Evolutionary conservation across 805 yeast species (phyloP).

Genomic region (Metschnikowia noctiluminum): DNA sequence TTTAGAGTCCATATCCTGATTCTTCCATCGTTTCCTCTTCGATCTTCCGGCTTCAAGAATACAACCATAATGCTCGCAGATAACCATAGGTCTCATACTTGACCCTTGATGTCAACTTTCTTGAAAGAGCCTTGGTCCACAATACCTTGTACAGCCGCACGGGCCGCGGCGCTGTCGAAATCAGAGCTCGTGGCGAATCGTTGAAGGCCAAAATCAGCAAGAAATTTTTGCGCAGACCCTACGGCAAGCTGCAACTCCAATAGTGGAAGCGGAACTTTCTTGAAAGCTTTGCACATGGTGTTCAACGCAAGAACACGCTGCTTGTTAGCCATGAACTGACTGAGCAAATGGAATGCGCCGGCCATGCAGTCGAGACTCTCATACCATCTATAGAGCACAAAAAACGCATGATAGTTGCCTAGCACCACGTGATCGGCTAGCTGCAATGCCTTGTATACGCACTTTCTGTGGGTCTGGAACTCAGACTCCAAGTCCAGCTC

Average conservation of each 20-base stretch:
- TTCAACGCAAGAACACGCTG: slow-evolving; percentile 16
- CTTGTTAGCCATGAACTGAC: slow-evolving; percentile 16
- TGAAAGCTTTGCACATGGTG: slow-evolving; percentile 19
- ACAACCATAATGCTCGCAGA: too few species aligned
- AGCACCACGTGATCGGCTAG: slow-evolving; percentile 7
- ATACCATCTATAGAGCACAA: slow-evolving; percentile 20
- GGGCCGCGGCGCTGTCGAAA: slow-evolving; percentile 32
- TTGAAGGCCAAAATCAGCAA: slow-evolving; percentile 32
- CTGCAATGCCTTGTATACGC: slow-evolving; percentile 14
- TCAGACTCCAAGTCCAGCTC: not conserved
- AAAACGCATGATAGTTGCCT: slow-evolving; percentile 32
- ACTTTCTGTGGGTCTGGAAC: slow-evolving; percentile 1
- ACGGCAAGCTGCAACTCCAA: slow-evolving; percentile 10
- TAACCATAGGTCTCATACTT: slow-evolving; percentile 37
- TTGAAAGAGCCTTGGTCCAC: slow-evolving; percentile 39
- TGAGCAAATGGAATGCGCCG: slow-evolving; percentile 15
- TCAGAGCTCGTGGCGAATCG: slow-evolving; percentile 21
- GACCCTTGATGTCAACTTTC: slow-evolving; percentile 89
- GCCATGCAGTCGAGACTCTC: slow-evolving; percentile 2
- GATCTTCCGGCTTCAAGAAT: too few species aligned
- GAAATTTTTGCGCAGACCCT: slow-evolving; percentile 2
- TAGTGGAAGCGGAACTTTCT: slow-evolving; percentile 9
- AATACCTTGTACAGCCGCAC: slow-evolving; percentile 35
- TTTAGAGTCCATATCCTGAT: too few species aligned
- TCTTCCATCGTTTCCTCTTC: too few species aligned